Percentiles rank a stretch among this genome's conserved stretches.
phyloP scores from a whole-genome alignment of 2,329 filamentous ascomycete species.

The Sporothrix phasma region DNA sequence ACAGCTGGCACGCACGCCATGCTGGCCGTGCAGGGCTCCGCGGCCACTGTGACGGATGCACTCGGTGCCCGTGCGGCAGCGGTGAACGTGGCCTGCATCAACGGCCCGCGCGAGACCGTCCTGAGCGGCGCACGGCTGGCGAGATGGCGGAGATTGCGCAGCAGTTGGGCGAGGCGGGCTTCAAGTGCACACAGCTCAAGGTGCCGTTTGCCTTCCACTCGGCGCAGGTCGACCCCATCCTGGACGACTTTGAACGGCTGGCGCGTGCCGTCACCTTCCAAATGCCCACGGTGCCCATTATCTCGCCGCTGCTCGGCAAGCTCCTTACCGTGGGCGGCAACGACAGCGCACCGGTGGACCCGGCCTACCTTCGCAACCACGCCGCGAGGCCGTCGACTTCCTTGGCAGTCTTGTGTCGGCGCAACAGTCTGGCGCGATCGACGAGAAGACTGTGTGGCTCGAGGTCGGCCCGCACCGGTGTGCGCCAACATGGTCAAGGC shows the following conservation, averaged over 20 bases:
- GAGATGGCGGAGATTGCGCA: conserved; percentile 37
- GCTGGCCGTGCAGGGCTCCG: conserved; percentile 38
- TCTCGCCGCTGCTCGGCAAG: conserved; percentile 57
- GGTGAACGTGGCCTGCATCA: conserved; percentile 58
- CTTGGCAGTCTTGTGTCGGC: conserved; percentile 50
- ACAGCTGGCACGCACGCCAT: conserved; percentile 54
- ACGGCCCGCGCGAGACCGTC: conserved; percentile 65
- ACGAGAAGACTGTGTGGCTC: conserved; percentile 59
- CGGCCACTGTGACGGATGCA: conserved; percentile 43
- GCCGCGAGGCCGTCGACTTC: conserved; percentile 63
- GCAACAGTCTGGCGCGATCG: conserved; percentile 47
- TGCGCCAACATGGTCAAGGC: conserved; percentile 59
- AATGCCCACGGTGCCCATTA: conserved; percentile 45
- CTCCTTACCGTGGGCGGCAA: conserved; percentile 41
- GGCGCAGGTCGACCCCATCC: conserved; percentile 43
- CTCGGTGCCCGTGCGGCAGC: conserved; percentile 33
- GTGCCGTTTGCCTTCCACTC: conserved; percentile 48
- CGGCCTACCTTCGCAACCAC: conserved; percentile 54
- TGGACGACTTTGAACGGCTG: conserved; percentile 47
- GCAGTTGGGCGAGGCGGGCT: conserved; percentile 25
- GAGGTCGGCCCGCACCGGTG: conserved; percentile 66
- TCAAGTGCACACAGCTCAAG: conserved; percentile 37
- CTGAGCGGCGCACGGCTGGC: conserved; percentile 40
- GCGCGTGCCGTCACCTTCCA: conserved; percentile 31
- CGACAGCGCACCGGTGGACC: conserved; percentile 41